Conservation (phyloP, 1,284 basidiomycete genomes). For the Entoloma clypeatum region DNA sequence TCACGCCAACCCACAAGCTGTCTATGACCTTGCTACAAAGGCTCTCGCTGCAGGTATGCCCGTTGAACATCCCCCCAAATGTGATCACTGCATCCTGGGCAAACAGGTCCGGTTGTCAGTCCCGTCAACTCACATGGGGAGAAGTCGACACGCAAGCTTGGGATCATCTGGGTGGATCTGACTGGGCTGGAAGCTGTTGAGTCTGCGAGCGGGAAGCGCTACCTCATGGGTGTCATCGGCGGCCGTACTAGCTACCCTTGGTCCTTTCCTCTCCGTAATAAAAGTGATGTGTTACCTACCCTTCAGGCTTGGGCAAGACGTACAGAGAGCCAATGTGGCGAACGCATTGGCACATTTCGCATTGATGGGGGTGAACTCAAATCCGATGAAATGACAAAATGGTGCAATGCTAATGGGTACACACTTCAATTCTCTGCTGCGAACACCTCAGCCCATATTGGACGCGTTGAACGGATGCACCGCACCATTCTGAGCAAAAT, state of each 20-base stretch:
- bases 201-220: constrained; percentile 27
- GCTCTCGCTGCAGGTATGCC: constrained; percentile 15
- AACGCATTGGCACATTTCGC: too few relatives aligned
- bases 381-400: too few relatives aligned
- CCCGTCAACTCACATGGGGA: constrained; percentile 10
- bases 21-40: constrained; percentile 13
- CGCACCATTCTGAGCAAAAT: too few relatives aligned
- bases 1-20: constrained; percentile 15
- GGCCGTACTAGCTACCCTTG: constrained; percentile 28
- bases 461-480: too few relatives aligned
- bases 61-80: constrained; percentile 8
- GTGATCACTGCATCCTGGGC: constrained; percentile 16
- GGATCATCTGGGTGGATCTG: constrained; percentile 32
- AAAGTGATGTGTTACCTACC: constrained; percentile 19
- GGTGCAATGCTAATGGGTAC: too few relatives aligned
- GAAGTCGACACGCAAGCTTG: constrained; percentile 24
- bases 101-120: constrained; percentile 17
- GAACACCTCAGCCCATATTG: too few relatives aligned
- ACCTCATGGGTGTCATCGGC: constrained; percentile 34
- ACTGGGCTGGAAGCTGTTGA: constrained; percentile 22
- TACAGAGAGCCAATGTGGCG: constrained; percentile 19
- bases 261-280: constrained; percentile 27
- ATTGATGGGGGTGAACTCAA: too few relatives aligned
- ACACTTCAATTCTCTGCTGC: too few relatives aligned
- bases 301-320: constrained; percentile 24